A percentile compares a stretch with the other conserved stretches of the same genome.
phyloP scores from a whole-genome alignment of 371 early-diverging fungal genomes.

The Lichtheimia hyalospora region DNA sequence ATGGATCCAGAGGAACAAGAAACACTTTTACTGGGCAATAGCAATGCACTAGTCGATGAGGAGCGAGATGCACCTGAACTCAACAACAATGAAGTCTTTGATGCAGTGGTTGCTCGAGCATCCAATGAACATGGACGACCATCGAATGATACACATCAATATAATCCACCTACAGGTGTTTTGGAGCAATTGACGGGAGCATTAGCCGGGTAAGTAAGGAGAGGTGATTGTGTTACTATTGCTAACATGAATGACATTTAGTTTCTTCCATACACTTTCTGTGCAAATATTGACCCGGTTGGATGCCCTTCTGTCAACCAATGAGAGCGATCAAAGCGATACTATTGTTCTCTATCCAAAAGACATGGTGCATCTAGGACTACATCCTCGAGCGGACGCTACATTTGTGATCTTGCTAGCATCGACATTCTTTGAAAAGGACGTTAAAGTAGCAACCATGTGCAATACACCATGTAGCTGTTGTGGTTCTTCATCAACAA shows the following conservation, averaged over 20 bases:
- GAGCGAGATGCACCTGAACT: conserved; percentile 39
- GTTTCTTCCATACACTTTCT: conserved; percentile 48
- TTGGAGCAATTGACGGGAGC: conserved; percentile 15
- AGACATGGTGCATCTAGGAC: conserved; percentile 46
- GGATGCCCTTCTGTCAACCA: conserved; percentile 23
- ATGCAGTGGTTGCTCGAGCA: conserved; percentile 25
- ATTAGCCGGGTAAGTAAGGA: conserved; percentile 13
- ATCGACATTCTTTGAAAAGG: conserved; percentile 39
- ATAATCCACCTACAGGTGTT: conserved; percentile 1
- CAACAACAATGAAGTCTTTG: conserved; percentile 27
- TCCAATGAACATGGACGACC: conserved; percentile 7
- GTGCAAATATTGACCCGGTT: conserved; percentile 27
- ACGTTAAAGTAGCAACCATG: conserved; percentile 22
- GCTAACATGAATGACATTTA: conserved; percentile 4
- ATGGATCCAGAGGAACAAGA: conserved; percentile 23
- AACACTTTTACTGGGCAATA: conserved; percentile 18
- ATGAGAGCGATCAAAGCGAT: conserved; percentile 22
- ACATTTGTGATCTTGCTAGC: conserved; percentile 44
- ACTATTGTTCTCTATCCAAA: conserved; percentile 25
- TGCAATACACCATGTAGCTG: conserved; percentile 13
- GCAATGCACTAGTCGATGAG: conserved; percentile 16
- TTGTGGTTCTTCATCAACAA: not conserved
- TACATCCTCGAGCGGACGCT: conserved; percentile 43
- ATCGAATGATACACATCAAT: not conserved
- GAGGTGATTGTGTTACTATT: too few species aligned